These are phyloP conservation scores for Pseudofabraea citricarpa DNA, from an alignment of 2,329 filamentous ascomycete species.

Conservation along the genomic window DNA sequence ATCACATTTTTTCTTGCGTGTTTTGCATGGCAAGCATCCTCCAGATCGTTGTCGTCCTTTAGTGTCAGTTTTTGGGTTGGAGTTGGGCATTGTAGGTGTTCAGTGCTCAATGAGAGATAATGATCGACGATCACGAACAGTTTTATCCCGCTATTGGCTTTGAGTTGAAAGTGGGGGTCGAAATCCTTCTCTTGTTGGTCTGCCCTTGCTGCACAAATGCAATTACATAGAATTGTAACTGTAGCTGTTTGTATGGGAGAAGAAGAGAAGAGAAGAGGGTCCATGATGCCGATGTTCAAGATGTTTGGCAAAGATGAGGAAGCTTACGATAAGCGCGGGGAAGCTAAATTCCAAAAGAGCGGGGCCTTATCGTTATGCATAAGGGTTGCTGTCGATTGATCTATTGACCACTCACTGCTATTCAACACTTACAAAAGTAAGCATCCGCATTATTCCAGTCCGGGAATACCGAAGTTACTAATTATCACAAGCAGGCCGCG, in stretches of 20 bases:
- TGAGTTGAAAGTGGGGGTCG: background rate
- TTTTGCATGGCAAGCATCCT: background rate
- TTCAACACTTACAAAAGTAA: too few species aligned
- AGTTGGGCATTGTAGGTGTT: too few species aligned
- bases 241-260: background rate
- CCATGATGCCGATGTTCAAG: background rate
- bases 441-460: too few species aligned
- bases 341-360: background rate
- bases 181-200: too few species aligned
- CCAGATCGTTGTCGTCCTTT: background rate
- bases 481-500: background rate
- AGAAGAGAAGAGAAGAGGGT: background rate
- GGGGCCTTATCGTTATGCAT: background rate
- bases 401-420: too few species aligned
- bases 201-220: too few species aligned
- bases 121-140: too few species aligned
- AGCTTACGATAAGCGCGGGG: background rate
- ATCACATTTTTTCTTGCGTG: slow-evolving; percentile 2
- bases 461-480: too few species aligned
- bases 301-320: background rate
- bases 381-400: background rate
- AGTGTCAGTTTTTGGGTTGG: background rate
- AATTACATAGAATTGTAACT: too few species aligned
- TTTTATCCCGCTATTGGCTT: background rate
- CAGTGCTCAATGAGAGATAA: too few species aligned